Evolutionary conservation across 495 filamentous ascomycete species (phyloP).

Genomic region (Penicillium desertorum): DNA sequence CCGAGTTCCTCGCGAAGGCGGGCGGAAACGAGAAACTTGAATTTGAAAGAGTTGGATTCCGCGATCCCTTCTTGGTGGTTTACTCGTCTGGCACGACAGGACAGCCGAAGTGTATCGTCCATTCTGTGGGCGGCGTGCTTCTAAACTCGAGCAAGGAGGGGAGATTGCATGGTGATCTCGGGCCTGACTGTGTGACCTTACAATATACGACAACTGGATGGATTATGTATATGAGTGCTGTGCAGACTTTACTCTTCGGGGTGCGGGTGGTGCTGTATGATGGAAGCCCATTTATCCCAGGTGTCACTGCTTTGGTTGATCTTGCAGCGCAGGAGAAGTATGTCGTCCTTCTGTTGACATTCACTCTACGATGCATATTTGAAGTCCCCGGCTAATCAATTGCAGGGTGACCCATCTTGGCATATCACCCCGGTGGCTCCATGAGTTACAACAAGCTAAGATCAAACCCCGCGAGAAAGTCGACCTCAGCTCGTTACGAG

Average conservation of each 20-base stretch:
- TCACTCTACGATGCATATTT: slow-evolving; percentile 7
- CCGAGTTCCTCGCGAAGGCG: slow-evolving; percentile 50
- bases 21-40: slow-evolving; percentile 38
- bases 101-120: slow-evolving; percentile 79
- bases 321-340: slow-evolving; percentile 59
- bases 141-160: slow-evolving; percentile 57
- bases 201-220: slow-evolving; percentile 72
- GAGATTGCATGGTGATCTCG: slow-evolving; percentile 56
- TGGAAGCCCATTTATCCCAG: slow-evolving; percentile 72
- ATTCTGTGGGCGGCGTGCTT: slow-evolving; percentile 36
- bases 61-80: slow-evolving; percentile 69
- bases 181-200: slow-evolving; percentile 46
- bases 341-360: slow-evolving; percentile 16
- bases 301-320: slow-evolving; percentile 56
- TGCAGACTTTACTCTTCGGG: slow-evolving; percentile 55
- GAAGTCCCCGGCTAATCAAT: slow-evolving; percentile 11
- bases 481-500: slow-evolving; percentile 57
- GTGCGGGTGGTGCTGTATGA: slow-evolving; percentile 67
- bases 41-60: slow-evolving; percentile 54
- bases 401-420: slow-evolving; percentile 55
- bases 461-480: slow-evolving; percentile 58
- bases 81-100: slow-evolving; percentile 79
- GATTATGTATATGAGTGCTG: slow-evolving; percentile 76
- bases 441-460: slow-evolving; percentile 61
- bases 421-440: slow-evolving; percentile 70